Conservation (phyloP, 805 yeast genomes). For the Hagleromyces aurorensis region DNA sequence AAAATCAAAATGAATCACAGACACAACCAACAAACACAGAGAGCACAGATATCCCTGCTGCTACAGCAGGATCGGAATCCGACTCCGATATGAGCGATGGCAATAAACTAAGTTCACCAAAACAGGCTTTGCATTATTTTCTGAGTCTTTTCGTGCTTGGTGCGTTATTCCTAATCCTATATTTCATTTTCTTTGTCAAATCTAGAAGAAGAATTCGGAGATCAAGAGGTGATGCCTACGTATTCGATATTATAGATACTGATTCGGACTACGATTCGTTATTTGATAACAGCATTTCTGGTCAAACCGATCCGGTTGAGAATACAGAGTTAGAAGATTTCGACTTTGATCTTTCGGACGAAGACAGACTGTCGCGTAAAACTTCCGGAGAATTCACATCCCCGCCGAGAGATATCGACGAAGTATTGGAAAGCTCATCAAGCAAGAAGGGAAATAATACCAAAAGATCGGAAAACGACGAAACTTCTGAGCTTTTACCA, state of each 20-base stretch:
- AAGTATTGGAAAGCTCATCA: too few relatives aligned
- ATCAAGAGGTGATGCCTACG: conserved; percentile 62
- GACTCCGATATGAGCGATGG: conserved; percentile 18
- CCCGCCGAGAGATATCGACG: too few relatives aligned
- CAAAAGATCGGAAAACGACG: too few relatives aligned
- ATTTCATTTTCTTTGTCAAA: conserved; percentile 37
- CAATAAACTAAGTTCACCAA: conserved; percentile 32
- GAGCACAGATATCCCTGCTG: too few relatives aligned
- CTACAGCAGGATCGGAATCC: too few relatives aligned
- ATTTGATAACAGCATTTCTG: conserved; percentile 14
- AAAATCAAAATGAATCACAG: too few relatives aligned
- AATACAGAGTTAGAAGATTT: conserved; percentile 24
- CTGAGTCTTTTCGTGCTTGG: conserved; percentile 54
- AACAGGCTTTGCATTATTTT: conserved; percentile 54
- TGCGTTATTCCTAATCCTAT: conserved; percentile 38
- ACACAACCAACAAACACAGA: too few relatives aligned
- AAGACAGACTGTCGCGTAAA: conserved; percentile 14
- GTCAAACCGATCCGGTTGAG: conserved; percentile 8
- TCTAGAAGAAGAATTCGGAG: conserved; percentile 41
- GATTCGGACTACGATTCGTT: conserved; percentile 37
- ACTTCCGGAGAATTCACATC: conserved; percentile 1
- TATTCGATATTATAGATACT: conserved; percentile 69
- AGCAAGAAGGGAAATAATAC: too few relatives aligned
- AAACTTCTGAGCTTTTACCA: too few relatives aligned
- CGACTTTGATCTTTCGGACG: conserved; percentile 31